These are phyloP conservation scores for Boletus sensibilis DNA, from an alignment of 768 basidiomycete genomes.

Conservation along the genomic window DNA sequence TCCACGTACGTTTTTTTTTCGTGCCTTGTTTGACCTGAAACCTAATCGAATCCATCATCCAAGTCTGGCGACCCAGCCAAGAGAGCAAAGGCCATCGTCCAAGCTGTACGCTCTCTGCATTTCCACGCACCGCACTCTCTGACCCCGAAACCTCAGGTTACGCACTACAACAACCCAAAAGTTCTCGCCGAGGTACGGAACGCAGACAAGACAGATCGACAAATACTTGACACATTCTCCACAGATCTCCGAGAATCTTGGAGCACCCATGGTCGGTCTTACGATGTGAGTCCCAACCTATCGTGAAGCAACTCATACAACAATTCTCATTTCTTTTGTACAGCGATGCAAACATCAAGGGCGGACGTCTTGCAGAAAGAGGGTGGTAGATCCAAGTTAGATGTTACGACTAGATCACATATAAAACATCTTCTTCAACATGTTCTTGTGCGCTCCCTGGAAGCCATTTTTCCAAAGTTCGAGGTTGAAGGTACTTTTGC, in stretches of 20 bases:
- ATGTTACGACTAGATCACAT: conserved; percentile 27
- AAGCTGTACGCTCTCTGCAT: conserved; percentile 61
- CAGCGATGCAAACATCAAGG: conserved; percentile 67
- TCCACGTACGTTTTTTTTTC: conserved; percentile 60
- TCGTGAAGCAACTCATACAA: conserved; percentile 1
- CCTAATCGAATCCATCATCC: conserved; percentile 1
- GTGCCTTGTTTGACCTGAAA: background rate
- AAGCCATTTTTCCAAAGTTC: conserved; percentile 36
- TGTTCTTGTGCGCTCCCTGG: conserved; percentile 26
- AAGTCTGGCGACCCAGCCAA: conserved; percentile 93
- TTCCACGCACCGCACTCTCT: background rate
- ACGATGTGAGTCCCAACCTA: conserved; percentile 60
- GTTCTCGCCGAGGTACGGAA: conserved; percentile 76
- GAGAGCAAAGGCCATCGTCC: conserved; percentile 92
- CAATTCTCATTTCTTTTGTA: background rate
- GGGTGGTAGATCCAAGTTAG: conserved; percentile 50
- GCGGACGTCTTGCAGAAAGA: conserved; percentile 65
- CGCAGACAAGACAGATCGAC: background rate
- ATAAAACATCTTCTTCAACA: conserved; percentile 34
- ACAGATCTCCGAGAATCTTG: conserved; percentile 78
- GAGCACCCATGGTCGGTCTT: conserved; percentile 91
- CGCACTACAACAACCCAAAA: conserved; percentile 94
- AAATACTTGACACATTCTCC: background rate
- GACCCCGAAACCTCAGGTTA: conserved; percentile 50
- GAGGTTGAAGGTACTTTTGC: conserved; percentile 25